phyloP scores from a whole-genome alignment of 2,329 filamentous ascomycete genomes.

The Neofusicoccum kwambonambiense region DNA sequence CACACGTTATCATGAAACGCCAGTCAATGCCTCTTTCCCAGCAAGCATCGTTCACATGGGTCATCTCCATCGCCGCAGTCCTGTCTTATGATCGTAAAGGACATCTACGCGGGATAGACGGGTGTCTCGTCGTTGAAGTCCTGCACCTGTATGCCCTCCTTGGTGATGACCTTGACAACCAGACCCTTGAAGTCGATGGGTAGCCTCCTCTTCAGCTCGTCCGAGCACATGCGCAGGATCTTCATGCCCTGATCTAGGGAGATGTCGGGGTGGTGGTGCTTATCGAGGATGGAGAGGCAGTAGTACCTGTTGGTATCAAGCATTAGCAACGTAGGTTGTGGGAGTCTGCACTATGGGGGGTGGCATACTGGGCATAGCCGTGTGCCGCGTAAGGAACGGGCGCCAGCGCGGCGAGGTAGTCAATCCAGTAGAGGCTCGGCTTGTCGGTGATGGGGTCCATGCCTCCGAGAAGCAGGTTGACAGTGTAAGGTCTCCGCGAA shows the following conservation, averaged over 20 bases:
- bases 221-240: conserved; percentile 89
- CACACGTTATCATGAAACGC: neutral
- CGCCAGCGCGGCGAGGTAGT: conserved; percentile 88
- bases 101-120: conserved; percentile 46
- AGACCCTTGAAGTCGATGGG: conserved; percentile 99
- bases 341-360: neutral
- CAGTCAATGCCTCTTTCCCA: too few relatives aligned
- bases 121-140: conserved; percentile 80
- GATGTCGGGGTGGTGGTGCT: conserved; percentile 97
- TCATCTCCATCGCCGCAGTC: neutral
- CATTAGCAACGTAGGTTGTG: neutral
- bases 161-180: conserved; percentile 88
- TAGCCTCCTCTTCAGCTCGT: conserved; percentile 94
- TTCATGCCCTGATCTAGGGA: conserved; percentile 85
- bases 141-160: conserved; percentile 84
- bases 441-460: conserved; percentile 89
- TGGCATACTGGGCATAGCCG: conserved; percentile 87
- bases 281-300: conserved; percentile 95
- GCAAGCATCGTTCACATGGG: neutral
- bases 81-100: too few relatives aligned
- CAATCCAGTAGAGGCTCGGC: conserved; percentile 93
- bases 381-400: conserved; percentile 93
- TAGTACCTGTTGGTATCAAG: conserved; percentile 70
- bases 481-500: conserved; percentile 91
- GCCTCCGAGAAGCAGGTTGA: conserved; percentile 93